Evolutionary conservation across 2,329 filamentous ascomycete genomes (phyloP).

Genomic region (Ceratocystis alfenasii): DNA sequence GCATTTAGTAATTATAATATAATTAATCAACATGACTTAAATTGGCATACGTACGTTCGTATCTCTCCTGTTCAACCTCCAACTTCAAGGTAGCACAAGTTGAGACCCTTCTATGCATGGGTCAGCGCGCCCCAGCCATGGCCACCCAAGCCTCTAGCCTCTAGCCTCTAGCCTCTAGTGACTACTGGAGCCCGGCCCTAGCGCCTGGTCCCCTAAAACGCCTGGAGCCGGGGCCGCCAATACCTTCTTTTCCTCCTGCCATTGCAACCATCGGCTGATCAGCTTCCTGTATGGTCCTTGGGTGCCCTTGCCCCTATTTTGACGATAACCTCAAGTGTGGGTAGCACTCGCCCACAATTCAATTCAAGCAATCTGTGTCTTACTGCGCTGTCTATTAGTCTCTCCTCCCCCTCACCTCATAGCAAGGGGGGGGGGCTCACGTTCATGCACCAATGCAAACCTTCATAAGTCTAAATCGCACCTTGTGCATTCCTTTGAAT

Average conservation of each 20-base stretch:
- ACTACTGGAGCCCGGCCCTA: neutral
- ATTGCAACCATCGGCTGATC: neutral
- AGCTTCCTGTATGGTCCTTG: neutral
- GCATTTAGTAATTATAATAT: too few species aligned
- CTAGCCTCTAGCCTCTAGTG: neutral
- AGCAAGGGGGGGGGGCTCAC: neutral
- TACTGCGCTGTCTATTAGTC: neutral
- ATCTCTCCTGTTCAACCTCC: too few species aligned
- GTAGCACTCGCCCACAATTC: neutral
- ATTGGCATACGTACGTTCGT: too few species aligned
- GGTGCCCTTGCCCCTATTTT: neutral
- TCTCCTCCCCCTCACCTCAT: neutral
- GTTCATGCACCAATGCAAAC: slow-evolving; percentile 1
- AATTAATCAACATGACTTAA: too few species aligned
- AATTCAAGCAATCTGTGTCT: neutral
- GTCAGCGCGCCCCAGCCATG: too few species aligned
- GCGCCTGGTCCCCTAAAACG: too few species aligned
- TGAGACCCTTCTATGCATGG: too few species aligned
- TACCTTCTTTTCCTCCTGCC: neutral
- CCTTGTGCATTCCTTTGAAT: slow-evolving; percentile 3
- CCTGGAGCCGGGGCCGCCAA: neutral
- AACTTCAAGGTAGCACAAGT: too few species aligned
- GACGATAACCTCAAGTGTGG: neutral
- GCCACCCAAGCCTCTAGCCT: too few species aligned
- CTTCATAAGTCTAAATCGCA: neutral